Base-by-base conservation (phyloP, 331 rosid genomes). In the Cydonia oblonga region DNA sequence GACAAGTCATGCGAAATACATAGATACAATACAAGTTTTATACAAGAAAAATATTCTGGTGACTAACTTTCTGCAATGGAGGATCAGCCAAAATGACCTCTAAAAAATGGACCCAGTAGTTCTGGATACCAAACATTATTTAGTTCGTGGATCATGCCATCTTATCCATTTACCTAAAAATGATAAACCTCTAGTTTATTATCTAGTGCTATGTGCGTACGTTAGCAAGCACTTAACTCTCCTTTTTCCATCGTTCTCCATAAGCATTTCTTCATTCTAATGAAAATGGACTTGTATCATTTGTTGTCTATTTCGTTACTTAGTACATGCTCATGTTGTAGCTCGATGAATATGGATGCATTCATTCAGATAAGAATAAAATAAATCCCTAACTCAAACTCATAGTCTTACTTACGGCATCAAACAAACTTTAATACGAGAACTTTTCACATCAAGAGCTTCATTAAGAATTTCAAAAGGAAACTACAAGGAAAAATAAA, bases 91-190 rank as follows among this genome's bases (percentile, higher is more conserved):
- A 35, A 69, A 38, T 74, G 76, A 42, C 69, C 52, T 70, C 16
- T 70, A 19, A 32, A 56, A 49, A 49, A 49, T 49, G 54, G 54
- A 16, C 54, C 54, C 54, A 2, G 9, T 49, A 64, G 57, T 75
- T 32, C 19, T 64, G 46, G 61, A 28, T 63, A 51, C 84, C 75
- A 28, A 66, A 67, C 81, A 61, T 66, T 32, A 33, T 38, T 23
- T 61, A 67, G 66, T 18, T 67, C 40, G 64, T 35, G 73, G 65
- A 72, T 76, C 62, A 54, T 40, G 65, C 12, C 69, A 68, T 72
- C 79, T 38, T 54, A 72, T 72, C 81, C 78, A 53, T 29, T 75
- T 76, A 51, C 66, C 46, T 54, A 30, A 69, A 46, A 35, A 44
- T 60, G 68, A 59, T 51, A 35, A 40, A 28, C 10, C 49, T 24